Evolutionary conservation across 2,329 filamentous ascomycete genomes (phyloP).

Genomic region (Apiospora rasikravindrae): DNA sequence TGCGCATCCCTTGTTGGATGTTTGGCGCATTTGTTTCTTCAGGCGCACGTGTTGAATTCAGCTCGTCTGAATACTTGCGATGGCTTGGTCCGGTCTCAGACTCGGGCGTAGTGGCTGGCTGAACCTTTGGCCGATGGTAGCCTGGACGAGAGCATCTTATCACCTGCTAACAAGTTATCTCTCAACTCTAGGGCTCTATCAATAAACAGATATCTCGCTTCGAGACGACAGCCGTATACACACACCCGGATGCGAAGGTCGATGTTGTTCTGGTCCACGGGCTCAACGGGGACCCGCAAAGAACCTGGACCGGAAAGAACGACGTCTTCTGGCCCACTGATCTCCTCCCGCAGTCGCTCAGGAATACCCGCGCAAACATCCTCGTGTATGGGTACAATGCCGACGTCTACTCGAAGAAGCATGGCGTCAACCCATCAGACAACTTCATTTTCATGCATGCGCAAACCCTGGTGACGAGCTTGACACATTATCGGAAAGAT

Average conservation of each 20-base stretch:
- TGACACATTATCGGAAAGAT: slow-evolving; percentile 67
- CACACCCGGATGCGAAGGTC: slow-evolving; percentile 62
- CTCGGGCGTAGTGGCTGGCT: slow-evolving; percentile 3
- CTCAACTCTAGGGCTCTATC: slow-evolving; percentile 48
- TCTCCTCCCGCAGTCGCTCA: slow-evolving; percentile 66
- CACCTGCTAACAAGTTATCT: background rate
- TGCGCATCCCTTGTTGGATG: background rate
- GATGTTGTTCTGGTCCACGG: slow-evolving; percentile 76
- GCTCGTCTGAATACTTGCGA: background rate
- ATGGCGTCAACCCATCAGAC: slow-evolving; percentile 62
- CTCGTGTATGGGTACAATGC: slow-evolving; percentile 79
- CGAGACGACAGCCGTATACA: slow-evolving; percentile 64
- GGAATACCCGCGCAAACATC: slow-evolving; percentile 63
- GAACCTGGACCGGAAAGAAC: slow-evolving; percentile 65
- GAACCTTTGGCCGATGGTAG: background rate
- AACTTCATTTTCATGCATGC: slow-evolving; percentile 74
- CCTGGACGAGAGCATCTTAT: background rate
- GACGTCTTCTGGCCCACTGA: slow-evolving; percentile 73
- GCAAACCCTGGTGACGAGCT: slow-evolving; percentile 67
- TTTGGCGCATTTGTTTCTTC: background rate
- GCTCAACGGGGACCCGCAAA: slow-evolving; percentile 68
- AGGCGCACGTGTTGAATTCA: background rate
- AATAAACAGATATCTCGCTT: slow-evolving; percentile 58
- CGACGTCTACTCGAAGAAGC: slow-evolving; percentile 58
- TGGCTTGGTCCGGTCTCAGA: slow-evolving; percentile 12